Evolutionary conservation across 495 filamentous ascomycete species (phyloP), one percentile per base, ranked within the genome.

Genomic region (Symbiotaphrina buchneri): DNA sequence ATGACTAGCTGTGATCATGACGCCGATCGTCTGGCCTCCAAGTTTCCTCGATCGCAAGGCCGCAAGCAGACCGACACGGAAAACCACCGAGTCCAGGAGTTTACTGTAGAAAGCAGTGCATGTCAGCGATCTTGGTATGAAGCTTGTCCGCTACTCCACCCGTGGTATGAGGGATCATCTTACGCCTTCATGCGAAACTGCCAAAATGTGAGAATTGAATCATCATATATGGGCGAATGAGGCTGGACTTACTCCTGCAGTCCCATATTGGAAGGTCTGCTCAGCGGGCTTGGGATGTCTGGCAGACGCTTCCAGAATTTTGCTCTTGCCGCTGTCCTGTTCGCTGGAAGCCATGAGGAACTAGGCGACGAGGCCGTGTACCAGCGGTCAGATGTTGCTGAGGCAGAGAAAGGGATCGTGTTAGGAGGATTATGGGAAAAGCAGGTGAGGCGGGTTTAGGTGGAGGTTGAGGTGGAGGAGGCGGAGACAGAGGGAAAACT

Each of bases 1-100:
- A 65, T 99, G 87, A 41, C 81, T 92, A 21, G 87, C 87, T 39
- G 87, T 99, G 49, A 99, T 82, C 87, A 99, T 95, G 31, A 99
- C 68, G 48, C 87, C 87, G 47, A 99, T 90, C 42, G 77, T 76
- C 57, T 85, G 76, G 37, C 81, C 74, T 44, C 72, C 71, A 30
- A 84, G 63, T 48, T 83, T 84, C 46, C 77, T 79, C 24, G 81
- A 94, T 22, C 87, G 77, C n/a, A 95, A 64, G 28, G 77, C 69
- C 24, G 90, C 79, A 20, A 93, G 66, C 33, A 95, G 62, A 27
- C 84, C 87, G 25, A 91, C 82, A 27, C 84, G 68, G 48, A 82
- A 94, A 41, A 91, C 65, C 28, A 95, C 77, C 10, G 75, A 84
- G 53, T 91, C 83, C 47, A 99, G 76, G 23, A 58, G 41, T 11